phyloP scores from a whole-genome alignment of 805 yeast genomes.

The Metschnikowia anglica region DNA sequence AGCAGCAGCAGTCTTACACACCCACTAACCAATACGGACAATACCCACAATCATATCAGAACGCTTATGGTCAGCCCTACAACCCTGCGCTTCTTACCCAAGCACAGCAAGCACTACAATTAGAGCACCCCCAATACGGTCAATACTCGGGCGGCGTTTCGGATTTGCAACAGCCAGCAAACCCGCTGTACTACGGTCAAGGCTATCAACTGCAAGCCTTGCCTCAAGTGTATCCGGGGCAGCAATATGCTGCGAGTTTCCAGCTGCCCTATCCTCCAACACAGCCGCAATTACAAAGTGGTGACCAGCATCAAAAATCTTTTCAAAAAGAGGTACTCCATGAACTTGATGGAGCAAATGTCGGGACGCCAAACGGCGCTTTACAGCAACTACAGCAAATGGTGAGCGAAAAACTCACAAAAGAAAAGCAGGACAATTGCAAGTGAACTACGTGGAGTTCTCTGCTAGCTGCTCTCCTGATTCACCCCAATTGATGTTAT shows the following conservation, averaged over 20 bases:
- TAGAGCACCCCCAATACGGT: conserved; percentile 25
- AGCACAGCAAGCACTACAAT: conserved; percentile 13
- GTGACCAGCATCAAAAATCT: too few species aligned
- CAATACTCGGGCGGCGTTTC: conserved; percentile 17
- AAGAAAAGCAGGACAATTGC: conserved; percentile 2
- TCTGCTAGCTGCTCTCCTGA: too few species aligned
- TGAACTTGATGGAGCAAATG: too few species aligned
- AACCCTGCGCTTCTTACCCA: conserved; percentile 7
- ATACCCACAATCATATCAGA: conserved; percentile 14
- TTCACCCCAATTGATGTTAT: too few species aligned
- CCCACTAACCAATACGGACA: conserved; percentile 11
- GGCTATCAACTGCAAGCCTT: conserved; percentile 13
- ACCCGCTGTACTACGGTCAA: conserved; percentile 16
- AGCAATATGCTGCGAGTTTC: neutral
- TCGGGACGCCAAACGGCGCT: conserved; percentile 6
- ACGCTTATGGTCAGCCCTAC: conserved; percentile 16
- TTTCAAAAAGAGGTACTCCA: too few species aligned
- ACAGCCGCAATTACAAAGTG: conserved; percentile 1
- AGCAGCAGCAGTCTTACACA: too few species aligned
- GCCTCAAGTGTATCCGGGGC: conserved; percentile 6
- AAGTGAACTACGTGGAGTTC: neutral
- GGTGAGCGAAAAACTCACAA: conserved; percentile 17
- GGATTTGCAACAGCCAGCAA: conserved; percentile 20
- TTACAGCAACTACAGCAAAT: conserved; percentile 21
- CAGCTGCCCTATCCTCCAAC: conserved; percentile 1